Evolutionary conservation across 805 yeast species (phyloP).

Genomic region (Nakazawaea ambrosiae): DNA sequence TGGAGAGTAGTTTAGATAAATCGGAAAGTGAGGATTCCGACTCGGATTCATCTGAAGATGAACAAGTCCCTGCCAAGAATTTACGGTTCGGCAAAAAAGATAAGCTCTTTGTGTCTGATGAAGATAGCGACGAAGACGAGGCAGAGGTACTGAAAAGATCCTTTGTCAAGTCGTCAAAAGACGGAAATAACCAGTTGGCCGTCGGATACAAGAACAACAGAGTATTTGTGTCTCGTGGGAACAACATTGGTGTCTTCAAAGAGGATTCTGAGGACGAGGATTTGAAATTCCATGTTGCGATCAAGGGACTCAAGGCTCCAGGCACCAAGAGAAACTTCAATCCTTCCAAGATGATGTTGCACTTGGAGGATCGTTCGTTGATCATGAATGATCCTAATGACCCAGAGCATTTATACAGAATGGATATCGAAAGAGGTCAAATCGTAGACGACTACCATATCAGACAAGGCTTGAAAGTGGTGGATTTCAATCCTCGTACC

Average conservation of each 20-base stretch:
- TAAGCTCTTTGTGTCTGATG: constrained; percentile 24
- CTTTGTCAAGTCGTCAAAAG: constrained; percentile 20
- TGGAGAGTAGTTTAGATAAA: constrained; percentile 28
- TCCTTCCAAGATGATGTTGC: constrained; percentile 52
- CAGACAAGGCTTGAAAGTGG: constrained; percentile 38
- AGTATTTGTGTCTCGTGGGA: constrained; percentile 73
- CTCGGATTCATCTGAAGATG: constrained; percentile 24
- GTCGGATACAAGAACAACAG: constrained; percentile 67
- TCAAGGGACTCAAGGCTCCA: constrained; percentile 47
- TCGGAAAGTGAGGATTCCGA: constrained; percentile 24
- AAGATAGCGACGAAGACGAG: constrained; percentile 25
- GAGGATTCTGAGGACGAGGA: constrained; percentile 41
- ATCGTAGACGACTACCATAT: constrained; percentile 84
- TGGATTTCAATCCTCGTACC: constrained; percentile 58
- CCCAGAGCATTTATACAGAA: constrained; percentile 44
- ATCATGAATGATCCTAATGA: constrained; percentile 51
- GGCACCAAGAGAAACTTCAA: constrained; percentile 35
- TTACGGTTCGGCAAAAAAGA: constrained; percentile 13
- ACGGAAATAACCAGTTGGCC: constrained; percentile 57
- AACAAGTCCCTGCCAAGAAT: constrained; percentile 20
- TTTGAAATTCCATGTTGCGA: constrained; percentile 60
- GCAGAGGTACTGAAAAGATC: constrained; percentile 12
- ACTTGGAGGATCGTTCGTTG: constrained; percentile 64
- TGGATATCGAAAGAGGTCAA: constrained; percentile 77
- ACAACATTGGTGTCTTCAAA: constrained; percentile 75